Evolutionary conservation across 2,329 filamentous ascomycete species (phyloP).

Genomic region (Fusarium sarcochroum): DNA sequence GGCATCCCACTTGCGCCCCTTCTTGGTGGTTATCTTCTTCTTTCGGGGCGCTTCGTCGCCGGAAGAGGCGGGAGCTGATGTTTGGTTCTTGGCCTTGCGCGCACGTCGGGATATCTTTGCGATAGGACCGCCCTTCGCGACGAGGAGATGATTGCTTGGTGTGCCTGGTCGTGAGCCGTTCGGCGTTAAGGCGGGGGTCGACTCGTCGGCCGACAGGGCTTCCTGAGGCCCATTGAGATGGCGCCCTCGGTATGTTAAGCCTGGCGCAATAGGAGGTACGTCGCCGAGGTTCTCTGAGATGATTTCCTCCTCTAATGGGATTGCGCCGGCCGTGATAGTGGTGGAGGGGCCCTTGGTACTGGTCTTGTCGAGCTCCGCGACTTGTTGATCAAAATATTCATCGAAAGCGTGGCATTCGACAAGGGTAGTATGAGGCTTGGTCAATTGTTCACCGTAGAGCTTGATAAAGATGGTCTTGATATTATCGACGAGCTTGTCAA

Average conservation of each 20-base stretch:
- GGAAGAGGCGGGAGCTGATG: constrained; percentile 78
- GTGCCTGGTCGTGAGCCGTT: constrained; percentile 85
- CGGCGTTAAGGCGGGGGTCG: constrained; percentile 78
- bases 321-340: constrained; percentile 46
- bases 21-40: constrained; percentile 85
- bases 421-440: constrained; percentile 81
- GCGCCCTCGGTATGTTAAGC: constrained; percentile 58
- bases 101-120: constrained; percentile 85
- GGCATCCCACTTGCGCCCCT: constrained; percentile 91
- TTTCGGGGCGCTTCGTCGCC: constrained; percentile 82
- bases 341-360: constrained; percentile 54
- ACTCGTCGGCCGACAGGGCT: constrained; percentile 70
- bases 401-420: constrained; percentile 87
- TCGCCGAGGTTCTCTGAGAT: constrained; percentile 49
- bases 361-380: constrained; percentile 81
- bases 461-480: constrained; percentile 93
- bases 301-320: constrained; percentile 52
- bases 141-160: constrained; percentile 75
- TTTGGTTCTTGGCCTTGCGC: constrained; percentile 77
- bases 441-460: constrained; percentile 89
- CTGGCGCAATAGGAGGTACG: constrained; percentile 52
- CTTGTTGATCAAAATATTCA: constrained; percentile 93
- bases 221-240: constrained; percentile 54
- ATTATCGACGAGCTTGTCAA: constrained; percentile 96
- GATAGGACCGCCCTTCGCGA: constrained; percentile 80